Evolutionary conservation across 768 basidiomycete genomes (phyloP).

Genomic region (Naganishia vishniacii): DNA sequence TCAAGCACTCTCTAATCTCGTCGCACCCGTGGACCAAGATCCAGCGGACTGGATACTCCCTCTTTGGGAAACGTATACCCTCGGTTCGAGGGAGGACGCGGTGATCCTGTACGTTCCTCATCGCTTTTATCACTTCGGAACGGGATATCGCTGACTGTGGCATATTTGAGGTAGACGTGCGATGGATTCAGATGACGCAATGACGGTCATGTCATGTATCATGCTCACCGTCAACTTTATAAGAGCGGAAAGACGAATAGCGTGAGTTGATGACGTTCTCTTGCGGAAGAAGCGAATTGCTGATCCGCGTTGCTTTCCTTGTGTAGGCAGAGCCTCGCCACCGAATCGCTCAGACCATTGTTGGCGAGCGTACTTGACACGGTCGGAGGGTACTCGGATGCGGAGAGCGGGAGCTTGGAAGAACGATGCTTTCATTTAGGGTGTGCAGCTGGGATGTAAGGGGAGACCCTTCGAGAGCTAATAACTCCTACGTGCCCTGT

Average conservation of each 20-base stretch:
- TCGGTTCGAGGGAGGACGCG: conserved; percentile 56
- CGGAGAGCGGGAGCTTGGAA: conserved; percentile 50
- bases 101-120: conserved; percentile 64
- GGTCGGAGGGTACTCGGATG: conserved; percentile 66
- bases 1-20: conserved; percentile 76
- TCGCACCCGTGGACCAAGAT: conserved; percentile 65
- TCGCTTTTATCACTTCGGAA: background rate
- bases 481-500: background rate
- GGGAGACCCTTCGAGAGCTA: background rate
- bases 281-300: no score
- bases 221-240: conserved; percentile 70
- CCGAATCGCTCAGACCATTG: conserved; percentile 51
- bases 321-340: conserved; percentile 30
- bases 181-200: conserved; percentile 62
- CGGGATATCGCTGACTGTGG: background rate
- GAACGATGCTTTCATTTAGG: conserved; percentile 26
- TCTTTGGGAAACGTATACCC: conserved; percentile 56
- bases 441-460: conserved; percentile 13
- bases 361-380: conserved; percentile 65
- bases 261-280: conserved; percentile 51
- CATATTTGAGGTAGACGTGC: conserved; percentile 52
- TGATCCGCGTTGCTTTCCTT: background rate
- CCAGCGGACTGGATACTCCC: conserved; percentile 56
- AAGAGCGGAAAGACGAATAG: conserved; percentile 56
- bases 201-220: conserved; percentile 59